Base-by-base conservation (phyloP, 179 eudicot species). In the Beta macrorhiza region DNA sequence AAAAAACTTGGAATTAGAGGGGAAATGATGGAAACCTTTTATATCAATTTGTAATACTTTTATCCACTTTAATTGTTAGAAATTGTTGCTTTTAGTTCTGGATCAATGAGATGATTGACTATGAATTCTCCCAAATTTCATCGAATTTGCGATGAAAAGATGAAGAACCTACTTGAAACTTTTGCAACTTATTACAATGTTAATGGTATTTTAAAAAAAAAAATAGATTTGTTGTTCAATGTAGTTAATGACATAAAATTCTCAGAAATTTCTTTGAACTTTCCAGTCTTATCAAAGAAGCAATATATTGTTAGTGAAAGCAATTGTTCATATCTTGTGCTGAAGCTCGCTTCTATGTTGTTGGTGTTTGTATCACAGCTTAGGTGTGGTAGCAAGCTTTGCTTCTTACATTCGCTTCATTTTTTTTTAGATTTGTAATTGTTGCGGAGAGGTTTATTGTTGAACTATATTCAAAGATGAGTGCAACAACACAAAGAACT, bases 401-500 rank as follows among this genome's bases (percentile, higher is more conserved):
- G 25, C 15, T 67, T 56, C 1, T 44, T 70, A 25, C n/a, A 9
- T 45, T 70, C 22, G 12, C 49, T 74, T 59, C 12, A 52, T n/a
- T 37, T 51, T 3, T 53, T 71, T 71, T 22, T 20, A n/a, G 3
- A n/a, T 58, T 58, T 58, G 5, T 25, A 42, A 32, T 77, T 62
- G 63, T 76, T 44, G 56, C 67, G 73, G 78, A 37, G 61, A 25
- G 32, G 32, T 29, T 56, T 72, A 70, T 67, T 67, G 56, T 76
- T 63, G 58, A 61, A 37, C 72, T 47, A n/a, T 57, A 67, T 29
- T 42, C 1, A 65, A 80, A 82, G 53, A 94, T 93, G 95, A 89
- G 84, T 82, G 77, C 90, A 22, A 80, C 86, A 16, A 74, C 72
- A 59, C 87, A 87, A 25, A 90, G 91, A 83, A 94, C 93, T 74